phyloP scores from a whole-genome alignment of 306 rosid genomes.

The Sindora glabra region DNA sequence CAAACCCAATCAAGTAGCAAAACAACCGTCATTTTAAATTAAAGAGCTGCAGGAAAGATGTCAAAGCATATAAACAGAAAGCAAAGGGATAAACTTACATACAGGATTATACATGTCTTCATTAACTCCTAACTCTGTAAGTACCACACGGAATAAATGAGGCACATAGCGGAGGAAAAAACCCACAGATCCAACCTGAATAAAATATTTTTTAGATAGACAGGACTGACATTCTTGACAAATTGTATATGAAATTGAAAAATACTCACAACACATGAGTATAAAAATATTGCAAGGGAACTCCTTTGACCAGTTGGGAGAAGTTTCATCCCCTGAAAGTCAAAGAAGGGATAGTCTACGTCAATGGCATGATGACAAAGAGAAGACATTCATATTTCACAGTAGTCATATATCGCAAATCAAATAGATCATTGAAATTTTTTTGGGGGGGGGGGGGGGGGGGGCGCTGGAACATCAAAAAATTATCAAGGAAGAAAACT shows the following conservation, averaged over 20 bases:
- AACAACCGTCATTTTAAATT: no score
- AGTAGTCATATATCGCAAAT: background rate
- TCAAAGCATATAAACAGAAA: slow-evolving; percentile 21
- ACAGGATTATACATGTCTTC: slow-evolving; percentile 97
- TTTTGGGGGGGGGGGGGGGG: no score
- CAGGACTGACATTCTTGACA: slow-evolving; percentile 9
- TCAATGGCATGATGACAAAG: slow-evolving; percentile 4
- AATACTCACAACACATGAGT: slow-evolving; percentile 65
- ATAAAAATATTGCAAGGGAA: slow-evolving; percentile 67
- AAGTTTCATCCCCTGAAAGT: slow-evolving; percentile 87
- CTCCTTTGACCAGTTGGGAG: slow-evolving; percentile 89
- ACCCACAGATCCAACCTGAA: slow-evolving; percentile 74
- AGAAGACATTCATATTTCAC: no score
- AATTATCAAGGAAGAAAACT: background rate
- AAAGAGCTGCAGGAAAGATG: background rate
- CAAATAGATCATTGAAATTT: background rate
- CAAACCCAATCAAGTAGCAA: slow-evolving; percentile 3
- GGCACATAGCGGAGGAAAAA: slow-evolving; percentile 75
- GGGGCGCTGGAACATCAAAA: background rate
- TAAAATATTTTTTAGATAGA: slow-evolving; percentile 15
- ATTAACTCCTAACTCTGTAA: slow-evolving; percentile 61
- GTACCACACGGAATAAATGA: slow-evolving; percentile 48
- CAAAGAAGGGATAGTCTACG: slow-evolving; percentile 19
- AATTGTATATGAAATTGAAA: background rate
- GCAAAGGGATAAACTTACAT: slow-evolving; percentile 60